Base-by-base conservation (phyloP, 1,284 basidiomycete species). In the Agaricales sp. region DNA sequence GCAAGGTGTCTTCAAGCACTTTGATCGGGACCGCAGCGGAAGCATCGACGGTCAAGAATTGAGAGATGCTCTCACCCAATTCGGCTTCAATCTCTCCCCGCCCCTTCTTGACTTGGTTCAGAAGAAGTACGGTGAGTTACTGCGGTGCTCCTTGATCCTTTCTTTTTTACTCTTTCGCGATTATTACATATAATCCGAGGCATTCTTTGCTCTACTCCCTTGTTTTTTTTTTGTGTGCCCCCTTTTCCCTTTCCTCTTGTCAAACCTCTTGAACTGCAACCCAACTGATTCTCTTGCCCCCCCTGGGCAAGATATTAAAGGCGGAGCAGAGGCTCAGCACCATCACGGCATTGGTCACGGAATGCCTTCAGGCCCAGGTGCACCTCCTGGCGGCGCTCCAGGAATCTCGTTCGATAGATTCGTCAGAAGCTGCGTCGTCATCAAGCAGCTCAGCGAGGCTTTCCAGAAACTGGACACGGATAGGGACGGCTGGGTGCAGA, bases 371-470 rank as follows among this genome's bases (percentile, higher is more conserved):
- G n/a, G n/a, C 19, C 58, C 69, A 8, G 16, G 62, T 4, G 64
- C 60, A 2, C 62, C 69, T 4, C 54, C 66, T 12, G 66, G n/a
- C n/a, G n/a, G n/a, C n/a, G n/a, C n/a, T n/a, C n/a, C 73, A 2
- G 84, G 82, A 0, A 87, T 89, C 67, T 77, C 80, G 12, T 89
- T 89, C 58, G 87, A 89, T 63, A 81, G 87, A 53, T 90, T 89
- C 67, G 81, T 90, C 38, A 77, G 86, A 50, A 84, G 84, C 20
- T 90, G 87, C 55, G 87, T 90, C 51, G 83, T 78, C 2, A 74
- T 88, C 55, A 88, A 86, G 69, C 82, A 85, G 60, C 70, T 87
- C 56, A 79, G 75, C 41, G 87, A 89, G 65, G 65, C 78, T 25
- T 88, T 77, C 59, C 56, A 57, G 49, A 66, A 68, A 46, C 68